Percentiles rank a stretch among this genome's conserved stretches.
Conservation (phyloP, 163 green algal genomes). For the Prototheca cutis region DNA sequence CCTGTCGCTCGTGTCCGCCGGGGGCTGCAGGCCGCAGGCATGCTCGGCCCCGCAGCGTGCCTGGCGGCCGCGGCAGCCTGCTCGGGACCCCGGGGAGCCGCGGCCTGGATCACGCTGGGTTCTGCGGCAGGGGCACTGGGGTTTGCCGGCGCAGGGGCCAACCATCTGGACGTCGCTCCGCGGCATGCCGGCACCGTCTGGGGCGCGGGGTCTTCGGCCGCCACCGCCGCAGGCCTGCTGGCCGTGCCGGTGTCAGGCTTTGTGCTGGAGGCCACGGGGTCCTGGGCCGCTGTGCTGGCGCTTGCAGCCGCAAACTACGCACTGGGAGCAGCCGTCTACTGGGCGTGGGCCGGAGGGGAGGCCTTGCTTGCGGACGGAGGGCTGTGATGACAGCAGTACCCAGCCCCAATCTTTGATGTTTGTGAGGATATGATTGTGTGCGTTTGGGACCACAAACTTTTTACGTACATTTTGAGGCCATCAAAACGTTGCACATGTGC, state of each 20-base stretch:
- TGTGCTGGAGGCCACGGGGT: slow-evolving; percentile 37
- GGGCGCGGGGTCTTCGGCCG: slow-evolving; percentile 59
- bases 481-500: too few species aligned
- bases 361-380: slow-evolving; percentile 16
- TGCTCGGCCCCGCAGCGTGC: slow-evolving; percentile 59
- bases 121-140: slow-evolving; percentile 63
- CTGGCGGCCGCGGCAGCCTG: slow-evolving; percentile 48
- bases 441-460: too few species aligned
- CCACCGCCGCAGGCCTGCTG: slow-evolving; percentile 60
- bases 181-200: slow-evolving; percentile 61
- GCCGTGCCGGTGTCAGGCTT: slow-evolving; percentile 35
- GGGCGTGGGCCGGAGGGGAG: slow-evolving; percentile 12
- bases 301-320: slow-evolving; percentile 54
- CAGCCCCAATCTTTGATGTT: too few species aligned
- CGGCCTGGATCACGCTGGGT: slow-evolving; percentile 52
- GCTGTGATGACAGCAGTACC: too few species aligned
- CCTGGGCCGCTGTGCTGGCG: slow-evolving; percentile 59
- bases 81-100: slow-evolving; percentile 28
- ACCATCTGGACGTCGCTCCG: slow-evolving; percentile 70
- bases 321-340: slow-evolving; percentile 34
- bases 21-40: slow-evolving; percentile 49
- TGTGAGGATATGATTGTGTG: too few species aligned
- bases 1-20: slow-evolving; percentile 39
- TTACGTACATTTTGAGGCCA: too few species aligned
- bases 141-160: slow-evolving; percentile 55